Evolutionary conservation across 2,329 filamentous ascomycete genomes (phyloP), one percentile per base, ranked within the genome.

Genomic region (Parafenestella ontariensis): DNA sequence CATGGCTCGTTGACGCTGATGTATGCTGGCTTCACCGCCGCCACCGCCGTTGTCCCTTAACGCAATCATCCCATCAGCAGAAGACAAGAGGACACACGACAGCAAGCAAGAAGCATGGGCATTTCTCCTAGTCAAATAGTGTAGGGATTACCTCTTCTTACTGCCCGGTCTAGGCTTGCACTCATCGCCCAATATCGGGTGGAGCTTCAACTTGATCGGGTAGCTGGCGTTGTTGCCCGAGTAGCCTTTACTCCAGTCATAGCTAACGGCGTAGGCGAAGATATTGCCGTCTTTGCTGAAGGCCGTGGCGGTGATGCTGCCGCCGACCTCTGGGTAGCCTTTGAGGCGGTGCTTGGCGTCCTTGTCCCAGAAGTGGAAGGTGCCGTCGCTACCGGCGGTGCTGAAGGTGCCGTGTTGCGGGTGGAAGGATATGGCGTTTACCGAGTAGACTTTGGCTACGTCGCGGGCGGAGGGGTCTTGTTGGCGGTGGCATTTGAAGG

Each of bases 161-260:
- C 68, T 72, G 44, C 79, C 79, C 7, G 79, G 78, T 50, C 79
- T 65, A 4, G 80, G 80, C 69, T 83, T 82, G 69, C 80, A 82
- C 70, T 82, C 80, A 45, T 83, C 81, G 0, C 76, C 75, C 4
- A 68, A 56, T 21, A 83, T 72, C 0, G 79, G 79, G 62, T 83
- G 81, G 52, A 83, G 66, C 74, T 82, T 82, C 56, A 83, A 76
- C 70, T 82, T 82, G 62, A 78, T 80, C 3, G 79, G 77, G n/a
- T 77, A 74, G 62, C 76, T 63, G 52, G 87, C 87, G 23, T 82
- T 95, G 78, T 98, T 98, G 63, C 83, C 86, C 61, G 90, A 86
- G 79, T 94, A 97, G 15, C 95, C 95, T 82, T 99, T 98, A 79
- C 90, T 92, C 95, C 95, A 99, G 79, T 99, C 95, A 76, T 99